These are phyloP conservation scores for Xylariaceae sp. DNA, from an alignment of 2,329 filamentous ascomycete species.

Conservation along the genomic window DNA sequence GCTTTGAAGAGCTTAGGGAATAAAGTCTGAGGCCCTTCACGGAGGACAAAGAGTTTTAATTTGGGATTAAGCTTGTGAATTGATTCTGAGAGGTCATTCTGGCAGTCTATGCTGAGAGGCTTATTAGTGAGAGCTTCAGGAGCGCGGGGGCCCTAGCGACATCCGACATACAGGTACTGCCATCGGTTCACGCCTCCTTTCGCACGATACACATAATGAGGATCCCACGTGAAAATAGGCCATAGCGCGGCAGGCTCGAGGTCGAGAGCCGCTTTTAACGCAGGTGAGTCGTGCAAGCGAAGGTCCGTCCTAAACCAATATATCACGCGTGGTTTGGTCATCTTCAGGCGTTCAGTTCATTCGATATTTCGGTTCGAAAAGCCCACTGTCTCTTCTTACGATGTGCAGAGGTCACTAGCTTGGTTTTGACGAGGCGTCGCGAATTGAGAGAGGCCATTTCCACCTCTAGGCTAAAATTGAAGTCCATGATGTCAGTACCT, in stretches of 20 bases:
- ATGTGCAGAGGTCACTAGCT: too few species aligned
- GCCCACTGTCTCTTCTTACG: background rate
- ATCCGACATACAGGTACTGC: conserved; percentile 60
- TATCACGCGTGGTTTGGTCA: conserved; percentile 51
- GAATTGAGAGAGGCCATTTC: too few species aligned
- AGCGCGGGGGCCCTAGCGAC: background rate
- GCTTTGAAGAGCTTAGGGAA: conserved; percentile 68
- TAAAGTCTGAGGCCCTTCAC: conserved; percentile 68
- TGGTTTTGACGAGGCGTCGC: too few species aligned
- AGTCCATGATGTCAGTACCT: background rate
- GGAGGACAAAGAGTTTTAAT: conserved; percentile 67
- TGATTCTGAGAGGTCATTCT: conserved; percentile 63
- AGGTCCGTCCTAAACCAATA: conserved; percentile 80
- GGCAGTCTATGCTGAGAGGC: conserved; percentile 60
- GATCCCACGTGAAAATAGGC: conserved; percentile 78
- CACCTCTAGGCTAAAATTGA: too few species aligned
- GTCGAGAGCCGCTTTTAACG: conserved; percentile 66
- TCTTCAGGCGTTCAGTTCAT: conserved; percentile 2
- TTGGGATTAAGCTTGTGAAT: conserved; percentile 63
- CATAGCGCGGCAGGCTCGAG: conserved; percentile 65
- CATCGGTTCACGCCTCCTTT: conserved; percentile 69
- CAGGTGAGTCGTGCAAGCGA: conserved; percentile 72
- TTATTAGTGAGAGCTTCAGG: conserved; percentile 6
- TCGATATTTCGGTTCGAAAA: background rate
- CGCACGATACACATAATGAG: conserved; percentile 71